phyloP scores from a whole-genome alignment of 495 filamentous ascomycete species.

The Neurospora tetraspora region DNA sequence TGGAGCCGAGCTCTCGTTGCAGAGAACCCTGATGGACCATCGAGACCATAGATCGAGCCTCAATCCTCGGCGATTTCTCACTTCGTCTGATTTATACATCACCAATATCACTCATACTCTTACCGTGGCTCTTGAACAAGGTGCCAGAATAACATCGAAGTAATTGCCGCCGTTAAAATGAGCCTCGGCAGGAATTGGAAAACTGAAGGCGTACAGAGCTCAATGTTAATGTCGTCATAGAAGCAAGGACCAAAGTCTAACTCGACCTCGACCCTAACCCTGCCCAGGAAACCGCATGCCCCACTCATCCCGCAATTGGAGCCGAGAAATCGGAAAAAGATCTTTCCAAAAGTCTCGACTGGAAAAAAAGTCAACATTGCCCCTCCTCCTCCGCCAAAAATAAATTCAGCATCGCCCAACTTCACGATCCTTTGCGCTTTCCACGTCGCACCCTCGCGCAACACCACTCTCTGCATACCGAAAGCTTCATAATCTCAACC shows the following conservation, averaged over 20 bases:
- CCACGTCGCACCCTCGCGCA: not conserved
- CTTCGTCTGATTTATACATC: too few relatives aligned
- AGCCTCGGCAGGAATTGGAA: not conserved
- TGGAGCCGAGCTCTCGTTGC: not conserved
- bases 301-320: not conserved
- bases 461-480: not conserved
- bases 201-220: not conserved
- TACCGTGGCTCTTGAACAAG: not conserved
- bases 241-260: not conserved
- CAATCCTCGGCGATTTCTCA: too few relatives aligned
- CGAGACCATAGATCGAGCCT: not conserved
- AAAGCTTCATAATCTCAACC: not conserved
- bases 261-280: not conserved
- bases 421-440: not conserved
- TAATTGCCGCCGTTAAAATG: too few relatives aligned
- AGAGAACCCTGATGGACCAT: not conserved
- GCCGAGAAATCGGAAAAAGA: not conserved
- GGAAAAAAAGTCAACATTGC: not conserved
- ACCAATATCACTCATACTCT: not conserved
- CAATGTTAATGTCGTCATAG: not conserved
- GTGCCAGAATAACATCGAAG: too few relatives aligned
- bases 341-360: slow-evolving; percentile 2
- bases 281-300: not conserved
- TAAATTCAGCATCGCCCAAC: not conserved
- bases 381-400: not conserved